phyloP scores from a whole-genome alignment of 2,329 filamentous ascomycete genomes.

The Aspergillus sp. region DNA sequence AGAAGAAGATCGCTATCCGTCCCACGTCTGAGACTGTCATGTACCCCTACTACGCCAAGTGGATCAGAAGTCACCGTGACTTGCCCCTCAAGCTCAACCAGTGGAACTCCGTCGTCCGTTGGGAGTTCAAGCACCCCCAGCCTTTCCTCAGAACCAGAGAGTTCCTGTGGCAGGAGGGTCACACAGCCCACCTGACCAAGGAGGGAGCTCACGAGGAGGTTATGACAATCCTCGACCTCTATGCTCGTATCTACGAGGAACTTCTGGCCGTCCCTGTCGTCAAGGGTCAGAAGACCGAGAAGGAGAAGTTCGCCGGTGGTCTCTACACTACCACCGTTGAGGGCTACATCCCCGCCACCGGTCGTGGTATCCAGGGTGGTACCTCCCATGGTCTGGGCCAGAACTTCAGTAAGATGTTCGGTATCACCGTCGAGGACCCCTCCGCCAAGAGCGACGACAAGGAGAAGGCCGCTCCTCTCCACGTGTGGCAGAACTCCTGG shows the following conservation, averaged over 20 bases:
- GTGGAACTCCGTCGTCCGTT: constrained; percentile 94
- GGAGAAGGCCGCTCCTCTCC: constrained; percentile 73
- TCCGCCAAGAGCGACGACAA: constrained; percentile 60
- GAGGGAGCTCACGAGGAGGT: constrained; percentile 82
- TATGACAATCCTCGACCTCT: constrained; percentile 87
- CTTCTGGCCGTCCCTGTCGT: constrained; percentile 93
- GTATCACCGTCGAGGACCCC: constrained; percentile 95
- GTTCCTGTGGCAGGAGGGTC: constrained; percentile 97
- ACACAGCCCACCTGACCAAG: constrained; percentile 87
- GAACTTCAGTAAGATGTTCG: constrained; percentile 99
- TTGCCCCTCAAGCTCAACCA: constrained; percentile 93
- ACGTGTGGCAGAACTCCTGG: constrained; percentile 99
- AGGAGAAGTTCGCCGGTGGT: constrained; percentile 96
- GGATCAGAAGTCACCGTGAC: constrained; percentile 95
- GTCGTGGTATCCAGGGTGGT: constrained; percentile 92
- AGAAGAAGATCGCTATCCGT: constrained; percentile 72
- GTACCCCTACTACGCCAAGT: constrained; percentile 95
- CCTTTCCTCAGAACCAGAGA: constrained; percentile 89
- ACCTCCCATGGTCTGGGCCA: constrained; percentile 94
- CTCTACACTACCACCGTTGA: constrained; percentile 97
- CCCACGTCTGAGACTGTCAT: constrained; percentile 77
- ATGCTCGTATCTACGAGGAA: constrained; percentile 88
- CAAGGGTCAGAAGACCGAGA: constrained; percentile 91
- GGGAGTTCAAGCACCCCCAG: constrained; percentile 93
- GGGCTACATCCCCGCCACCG: constrained; percentile 93